A percentile compares a stretch with the other conserved stretches of the same genome.
Evolutionary conservation across 257 asterid species (phyloP).

Genomic region (Fraxinus anomala): DNA sequence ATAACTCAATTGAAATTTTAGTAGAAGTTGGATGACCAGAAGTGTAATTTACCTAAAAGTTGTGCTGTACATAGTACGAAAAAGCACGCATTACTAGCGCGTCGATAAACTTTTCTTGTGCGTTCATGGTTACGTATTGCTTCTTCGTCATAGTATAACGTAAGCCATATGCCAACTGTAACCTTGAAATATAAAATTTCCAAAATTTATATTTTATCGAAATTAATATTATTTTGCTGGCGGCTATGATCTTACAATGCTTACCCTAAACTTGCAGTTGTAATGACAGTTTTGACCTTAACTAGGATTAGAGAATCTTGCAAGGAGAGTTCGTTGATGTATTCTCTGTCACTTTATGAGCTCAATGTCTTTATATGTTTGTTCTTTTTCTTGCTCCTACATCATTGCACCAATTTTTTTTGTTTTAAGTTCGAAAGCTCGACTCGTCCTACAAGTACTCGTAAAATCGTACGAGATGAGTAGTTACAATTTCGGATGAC

Average conservation of each 20-base stretch:
- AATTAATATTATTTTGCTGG: background rate
- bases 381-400: background rate
- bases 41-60: background rate
- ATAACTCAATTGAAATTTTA: background rate
- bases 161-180: background rate
- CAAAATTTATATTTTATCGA: too few relatives aligned
- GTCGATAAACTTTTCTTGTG: background rate
- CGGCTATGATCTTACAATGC: background rate
- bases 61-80: background rate
- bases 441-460: background rate
- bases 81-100: background rate
- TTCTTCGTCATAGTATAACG: background rate
- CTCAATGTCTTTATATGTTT: background rate
- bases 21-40: background rate
- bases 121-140: background rate
- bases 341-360: background rate
- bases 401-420: too few relatives aligned
- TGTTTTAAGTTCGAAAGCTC: background rate
- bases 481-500: too few relatives aligned
- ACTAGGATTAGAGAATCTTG: background rate
- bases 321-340: background rate
- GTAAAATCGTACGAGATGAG: background rate
- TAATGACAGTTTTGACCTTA: background rate
- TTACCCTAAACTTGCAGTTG: background rate
- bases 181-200: background rate